Conservation (phyloP, 371 early-diverging fungal species). For the Scutellospora calospora region DNA sequence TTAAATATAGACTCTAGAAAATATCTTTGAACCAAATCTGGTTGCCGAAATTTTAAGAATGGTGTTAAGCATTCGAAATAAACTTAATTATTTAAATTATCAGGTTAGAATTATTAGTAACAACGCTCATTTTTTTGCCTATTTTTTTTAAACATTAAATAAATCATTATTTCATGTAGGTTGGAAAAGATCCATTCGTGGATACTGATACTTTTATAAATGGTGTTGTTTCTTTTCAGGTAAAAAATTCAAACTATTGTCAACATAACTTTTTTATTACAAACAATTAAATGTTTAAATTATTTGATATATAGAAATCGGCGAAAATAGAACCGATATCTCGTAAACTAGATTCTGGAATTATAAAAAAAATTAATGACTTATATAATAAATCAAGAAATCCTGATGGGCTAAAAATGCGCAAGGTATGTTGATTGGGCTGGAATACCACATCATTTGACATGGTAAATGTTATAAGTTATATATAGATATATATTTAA, state of each 20-base stretch:
- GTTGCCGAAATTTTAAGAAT: slow-evolving; percentile 67
- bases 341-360: not conserved
- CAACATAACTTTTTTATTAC: not conserved
- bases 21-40: slow-evolving; percentile 68
- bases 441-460: not conserved
- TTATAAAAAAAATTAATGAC: slow-evolving; percentile 17
- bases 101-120: slow-evolving; percentile 69
- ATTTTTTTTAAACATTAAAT: not conserved
- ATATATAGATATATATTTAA: too few relatives aligned
- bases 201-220: slow-evolving; percentile 62
- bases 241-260: slow-evolving; percentile 27
- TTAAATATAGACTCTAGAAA: slow-evolving; percentile 54
- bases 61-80: slow-evolving; percentile 62
- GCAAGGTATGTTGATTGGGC: slow-evolving; percentile 44
- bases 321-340: not conserved
- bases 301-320: not conserved
- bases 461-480: not conserved
- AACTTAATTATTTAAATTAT: slow-evolving; percentile 65
- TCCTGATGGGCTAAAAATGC: slow-evolving; percentile 56
- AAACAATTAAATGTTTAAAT: not conserved
- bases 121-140: not conserved
- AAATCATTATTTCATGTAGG: slow-evolving; percentile 43
- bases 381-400: slow-evolving; percentile 44
- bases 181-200: slow-evolving; percentile 69
- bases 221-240: slow-evolving; percentile 67